Evolutionary conservation across 495 filamentous ascomycete genomes (phyloP).

Genomic region (Penicillium diatomitis): DNA sequence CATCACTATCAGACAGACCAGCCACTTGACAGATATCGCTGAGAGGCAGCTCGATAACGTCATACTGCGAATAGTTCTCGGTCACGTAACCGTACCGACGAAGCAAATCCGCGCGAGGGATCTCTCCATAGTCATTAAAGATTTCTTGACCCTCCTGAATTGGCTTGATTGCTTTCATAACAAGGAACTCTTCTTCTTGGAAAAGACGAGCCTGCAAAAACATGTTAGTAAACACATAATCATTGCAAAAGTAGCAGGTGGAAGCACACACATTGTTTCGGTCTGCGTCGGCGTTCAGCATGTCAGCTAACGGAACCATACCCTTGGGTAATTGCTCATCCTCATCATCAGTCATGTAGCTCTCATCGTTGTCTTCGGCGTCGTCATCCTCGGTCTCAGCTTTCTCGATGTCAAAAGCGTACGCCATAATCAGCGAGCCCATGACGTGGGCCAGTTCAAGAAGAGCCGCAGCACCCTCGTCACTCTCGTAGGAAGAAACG

Average conservation of each 20-base stretch:
- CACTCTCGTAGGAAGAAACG: slow-evolving; percentile 42
- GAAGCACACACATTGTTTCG: slow-evolving; percentile 55
- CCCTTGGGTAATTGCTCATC: slow-evolving; percentile 59
- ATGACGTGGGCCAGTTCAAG: slow-evolving; percentile 62
- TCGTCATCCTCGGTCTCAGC: slow-evolving; percentile 45
- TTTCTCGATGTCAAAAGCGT: slow-evolving; percentile 78
- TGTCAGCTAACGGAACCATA: slow-evolving; percentile 89
- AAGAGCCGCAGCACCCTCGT: slow-evolving; percentile 41
- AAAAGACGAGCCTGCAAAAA: slow-evolving; percentile 51
- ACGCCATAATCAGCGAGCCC: slow-evolving; percentile 86
- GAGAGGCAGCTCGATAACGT: slow-evolving; percentile 72
- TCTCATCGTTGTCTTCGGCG: slow-evolving; percentile 47
- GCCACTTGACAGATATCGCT: slow-evolving; percentile 43
- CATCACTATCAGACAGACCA: slow-evolving; percentile 29
- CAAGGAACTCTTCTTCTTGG: slow-evolving; percentile 54
- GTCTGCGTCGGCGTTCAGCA: slow-evolving; percentile 84
- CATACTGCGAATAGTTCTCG: slow-evolving; percentile 60
- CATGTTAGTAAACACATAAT: slow-evolving; percentile 3
- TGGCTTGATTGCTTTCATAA: slow-evolving; percentile 56
- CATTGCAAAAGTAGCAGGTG: background rate
- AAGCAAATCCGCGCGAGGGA: slow-evolving; percentile 73
- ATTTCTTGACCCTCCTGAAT: slow-evolving; percentile 70
- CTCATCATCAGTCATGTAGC: slow-evolving; percentile 62
- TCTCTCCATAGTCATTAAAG: slow-evolving; percentile 83
- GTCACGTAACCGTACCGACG: slow-evolving; percentile 87